Percentiles rank a stretch among this genome's conserved stretches.
phyloP scores from a whole-genome alignment of 129 eudicot species.

The Tagetes erecta region DNA sequence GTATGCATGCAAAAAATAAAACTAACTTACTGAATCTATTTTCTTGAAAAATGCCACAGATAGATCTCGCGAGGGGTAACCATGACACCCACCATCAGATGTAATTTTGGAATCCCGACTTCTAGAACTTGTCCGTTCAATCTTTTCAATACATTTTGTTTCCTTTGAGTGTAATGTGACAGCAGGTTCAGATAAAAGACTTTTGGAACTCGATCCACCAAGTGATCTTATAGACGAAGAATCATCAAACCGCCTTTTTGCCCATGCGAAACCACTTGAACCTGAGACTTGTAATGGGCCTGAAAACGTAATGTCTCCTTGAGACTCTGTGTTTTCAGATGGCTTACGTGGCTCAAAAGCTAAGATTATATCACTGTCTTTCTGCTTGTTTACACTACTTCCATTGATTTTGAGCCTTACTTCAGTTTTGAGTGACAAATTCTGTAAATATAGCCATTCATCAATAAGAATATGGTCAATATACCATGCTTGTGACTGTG shows the following conservation, averaged over 20 bases:
- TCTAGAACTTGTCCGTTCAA: slow-evolving; percentile 42
- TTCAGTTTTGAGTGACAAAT: slow-evolving; percentile 51
- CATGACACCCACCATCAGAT: slow-evolving; percentile 75
- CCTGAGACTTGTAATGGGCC: slow-evolving; percentile 89
- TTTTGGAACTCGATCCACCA: slow-evolving; percentile 82
- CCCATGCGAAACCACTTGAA: slow-evolving; percentile 99
- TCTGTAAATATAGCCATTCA: slow-evolving; percentile 40
- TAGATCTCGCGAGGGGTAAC: slow-evolving; percentile 70
- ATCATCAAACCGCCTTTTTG: slow-evolving; percentile 68
- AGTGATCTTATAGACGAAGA: slow-evolving; percentile 58
- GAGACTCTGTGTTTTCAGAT: slow-evolving; percentile 49
- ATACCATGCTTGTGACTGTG: not conserved
- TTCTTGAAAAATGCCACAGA: slow-evolving; percentile 61
- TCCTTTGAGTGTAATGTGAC: slow-evolving; percentile 48
- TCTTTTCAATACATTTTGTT: slow-evolving; percentile 38
- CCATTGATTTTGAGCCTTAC: slow-evolving; percentile 45
- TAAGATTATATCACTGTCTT: slow-evolving; percentile 47
- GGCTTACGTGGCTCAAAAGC: slow-evolving; percentile 56
- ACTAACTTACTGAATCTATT: slow-evolving; percentile 53
- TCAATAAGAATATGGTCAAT: slow-evolving; percentile 6
- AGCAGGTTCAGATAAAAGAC: slow-evolving; percentile 60
- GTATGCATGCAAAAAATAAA: not conserved
- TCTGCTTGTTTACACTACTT: slow-evolving; percentile 26
- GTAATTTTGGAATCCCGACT: slow-evolving; percentile 50
- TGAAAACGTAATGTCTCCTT: slow-evolving; percentile 64